These are phyloP conservation scores for Penicillium daleae DNA, from an alignment of 495 filamentous ascomycete genomes.

Conservation along the genomic window DNA sequence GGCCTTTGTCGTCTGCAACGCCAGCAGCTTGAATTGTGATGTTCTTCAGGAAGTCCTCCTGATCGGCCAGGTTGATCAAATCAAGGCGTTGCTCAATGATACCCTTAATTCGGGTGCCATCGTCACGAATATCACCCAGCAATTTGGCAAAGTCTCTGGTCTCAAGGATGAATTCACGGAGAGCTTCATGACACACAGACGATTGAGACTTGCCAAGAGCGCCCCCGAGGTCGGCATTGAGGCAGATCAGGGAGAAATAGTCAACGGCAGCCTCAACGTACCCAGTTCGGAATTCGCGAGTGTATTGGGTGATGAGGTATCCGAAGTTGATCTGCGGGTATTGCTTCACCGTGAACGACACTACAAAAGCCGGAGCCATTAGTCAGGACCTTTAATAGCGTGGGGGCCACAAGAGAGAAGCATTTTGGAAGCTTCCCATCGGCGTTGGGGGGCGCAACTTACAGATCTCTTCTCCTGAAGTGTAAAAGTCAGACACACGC, in stretches of 20 bases:
- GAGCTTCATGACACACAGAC: conserved; percentile 84
- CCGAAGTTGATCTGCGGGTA: conserved; percentile 93
- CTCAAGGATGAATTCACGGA: conserved; percentile 94
- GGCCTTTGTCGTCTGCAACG: conserved; percentile 90
- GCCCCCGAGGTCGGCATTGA: conserved; percentile 83
- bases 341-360: conserved; percentile 71
- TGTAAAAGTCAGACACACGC: conserved; percentile 74
- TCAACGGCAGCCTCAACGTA: conserved; percentile 86
- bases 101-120: conserved; percentile 81
- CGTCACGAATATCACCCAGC: conserved; percentile 83
- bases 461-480: conserved; percentile 72
- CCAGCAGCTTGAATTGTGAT: conserved; percentile 89
- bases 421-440: neutral
- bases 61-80: conserved; percentile 77
- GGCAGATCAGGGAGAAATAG: conserved; percentile 89
- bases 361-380: conserved; percentile 32
- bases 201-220: conserved; percentile 75
- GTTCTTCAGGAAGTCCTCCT: conserved; percentile 79
- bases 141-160: conserved; percentile 91
- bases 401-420: neutral
- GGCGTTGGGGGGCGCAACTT: conserved; percentile 37
- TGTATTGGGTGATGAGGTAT: conserved; percentile 91
- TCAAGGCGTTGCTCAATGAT: conserved; percentile 86
- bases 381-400: conserved; percentile 28
- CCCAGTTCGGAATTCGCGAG: conserved; percentile 88